Percentiles rank a stretch among this genome's conserved stretches.
Conservation (phyloP, 352 stramenopile species). For the Phytopythium boreale region DNA sequence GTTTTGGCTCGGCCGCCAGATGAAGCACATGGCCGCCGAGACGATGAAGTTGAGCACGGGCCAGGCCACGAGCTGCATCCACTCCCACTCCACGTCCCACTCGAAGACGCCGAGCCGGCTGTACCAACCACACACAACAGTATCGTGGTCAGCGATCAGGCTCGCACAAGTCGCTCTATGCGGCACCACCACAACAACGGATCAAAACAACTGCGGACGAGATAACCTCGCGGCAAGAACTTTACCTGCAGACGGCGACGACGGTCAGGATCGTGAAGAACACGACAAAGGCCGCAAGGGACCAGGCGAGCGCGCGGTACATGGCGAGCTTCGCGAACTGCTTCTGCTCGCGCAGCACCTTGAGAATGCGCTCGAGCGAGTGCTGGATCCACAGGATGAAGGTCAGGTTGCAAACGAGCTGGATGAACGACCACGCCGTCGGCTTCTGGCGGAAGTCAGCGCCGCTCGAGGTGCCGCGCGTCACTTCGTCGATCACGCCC, state of each 20-base stretch:
- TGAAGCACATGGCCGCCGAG: conserved; percentile 85
- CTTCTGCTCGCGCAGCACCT: conserved; percentile 78
- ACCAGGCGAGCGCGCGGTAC: conserved; percentile 83
- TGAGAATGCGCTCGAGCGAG: conserved; percentile 82
- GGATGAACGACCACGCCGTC: conserved; percentile 82
- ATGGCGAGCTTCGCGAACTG: conserved; percentile 90
- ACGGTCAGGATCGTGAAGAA: conserved; percentile 88
- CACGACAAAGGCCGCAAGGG: conserved; percentile 79
- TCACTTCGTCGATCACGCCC: conserved; percentile 73
- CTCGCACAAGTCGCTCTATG: neutral
- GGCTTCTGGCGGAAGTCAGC: conserved; percentile 75
- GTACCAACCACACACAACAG: neutral
- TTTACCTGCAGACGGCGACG: conserved; percentile 56
- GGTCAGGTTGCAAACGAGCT: conserved; percentile 83
- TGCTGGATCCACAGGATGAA: conserved; percentile 92
- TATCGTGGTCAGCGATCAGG: neutral
- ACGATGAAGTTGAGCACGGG: conserved; percentile 91
- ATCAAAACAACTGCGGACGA: neutral
- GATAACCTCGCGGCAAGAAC: neutral
- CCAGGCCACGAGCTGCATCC: conserved; percentile 91
- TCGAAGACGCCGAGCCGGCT: conserved; percentile 84
- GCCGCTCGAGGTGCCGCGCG: conserved; percentile 72
- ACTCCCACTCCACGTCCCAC: conserved; percentile 90
- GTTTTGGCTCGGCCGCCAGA: conserved; percentile 87
- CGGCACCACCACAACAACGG: conserved; percentile 1